These are phyloP conservation scores for Chrysoporthe puriensis DNA, from an alignment of 2,329 filamentous ascomycete species.

Conservation along the genomic window DNA sequence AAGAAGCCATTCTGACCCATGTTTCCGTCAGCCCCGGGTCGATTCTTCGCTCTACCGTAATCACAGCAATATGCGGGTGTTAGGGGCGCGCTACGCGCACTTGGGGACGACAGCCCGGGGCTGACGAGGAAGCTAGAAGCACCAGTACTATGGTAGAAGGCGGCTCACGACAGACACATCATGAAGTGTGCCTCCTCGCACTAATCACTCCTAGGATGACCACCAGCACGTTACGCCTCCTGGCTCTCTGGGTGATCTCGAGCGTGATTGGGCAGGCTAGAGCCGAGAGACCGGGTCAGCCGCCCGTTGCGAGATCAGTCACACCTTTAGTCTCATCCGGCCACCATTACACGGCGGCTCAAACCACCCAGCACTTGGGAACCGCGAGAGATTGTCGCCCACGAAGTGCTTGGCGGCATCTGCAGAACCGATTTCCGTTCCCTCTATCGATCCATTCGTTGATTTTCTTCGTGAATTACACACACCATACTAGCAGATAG, in stretches of 20 bases:
- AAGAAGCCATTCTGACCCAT: too few species aligned
- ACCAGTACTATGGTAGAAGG: neutral
- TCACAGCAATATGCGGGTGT: too few species aligned
- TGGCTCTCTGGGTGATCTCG: neutral
- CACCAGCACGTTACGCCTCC: neutral
- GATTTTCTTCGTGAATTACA: neutral
- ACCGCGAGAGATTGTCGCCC: neutral
- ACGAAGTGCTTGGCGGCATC: conserved; percentile 57
- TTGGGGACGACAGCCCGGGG: too few species aligned
- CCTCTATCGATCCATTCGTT: neutral
- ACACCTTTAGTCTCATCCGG: neutral
- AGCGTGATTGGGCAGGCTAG: conserved; percentile 14
- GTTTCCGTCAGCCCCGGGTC: too few species aligned
- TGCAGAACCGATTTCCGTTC: conserved; percentile 67
- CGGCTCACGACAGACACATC: too few species aligned
- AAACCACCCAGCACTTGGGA: neutral
- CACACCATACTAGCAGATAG: neutral
- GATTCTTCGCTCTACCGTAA: too few species aligned
- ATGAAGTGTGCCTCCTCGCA: neutral
- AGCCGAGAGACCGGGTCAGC: conserved; percentile 28
- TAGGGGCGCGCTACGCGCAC: too few species aligned
- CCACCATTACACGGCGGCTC: neutral
- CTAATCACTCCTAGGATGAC: neutral
- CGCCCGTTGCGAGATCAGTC: conserved; percentile 4
- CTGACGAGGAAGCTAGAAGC: neutral